phyloP scores from a whole-genome alignment of 495 filamentous ascomycete species.

The Friedmanniomyces simplex region DNA sequence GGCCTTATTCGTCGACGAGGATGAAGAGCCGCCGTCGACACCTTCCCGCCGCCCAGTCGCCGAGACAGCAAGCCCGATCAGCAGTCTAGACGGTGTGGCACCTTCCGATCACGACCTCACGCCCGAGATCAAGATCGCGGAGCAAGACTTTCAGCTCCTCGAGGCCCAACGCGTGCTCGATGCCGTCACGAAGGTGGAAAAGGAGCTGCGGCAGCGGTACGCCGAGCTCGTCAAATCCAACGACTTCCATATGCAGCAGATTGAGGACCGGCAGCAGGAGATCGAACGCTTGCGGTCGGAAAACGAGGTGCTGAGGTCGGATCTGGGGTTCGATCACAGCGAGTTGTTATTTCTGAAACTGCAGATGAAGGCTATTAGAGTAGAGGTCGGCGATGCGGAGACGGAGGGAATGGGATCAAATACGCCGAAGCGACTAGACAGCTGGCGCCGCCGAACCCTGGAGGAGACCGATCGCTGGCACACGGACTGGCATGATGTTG shows the following conservation, averaged over 20 bases:
- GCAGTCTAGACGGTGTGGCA: conserved; percentile 1
- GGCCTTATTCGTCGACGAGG: conserved; percentile 22
- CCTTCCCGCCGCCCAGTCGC: background rate
- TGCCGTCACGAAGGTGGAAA: background rate
- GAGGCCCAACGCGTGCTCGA: conserved; percentile 18
- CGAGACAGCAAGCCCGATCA: background rate
- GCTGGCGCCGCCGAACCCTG: background rate
- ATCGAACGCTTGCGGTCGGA: conserved; percentile 13
- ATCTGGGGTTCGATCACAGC: conserved; percentile 22
- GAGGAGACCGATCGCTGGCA: conserved; percentile 14
- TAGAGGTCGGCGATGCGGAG: conserved; percentile 7
- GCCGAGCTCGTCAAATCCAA: conserved; percentile 19
- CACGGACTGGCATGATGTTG: conserved; percentile 15
- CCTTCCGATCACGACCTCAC: conserved; percentile 2
- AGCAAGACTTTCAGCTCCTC: conserved; percentile 10
- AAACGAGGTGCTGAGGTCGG: conserved; percentile 15
- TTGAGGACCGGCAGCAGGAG: conserved; percentile 7
- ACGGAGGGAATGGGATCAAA: background rate
- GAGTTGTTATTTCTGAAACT: conserved; percentile 27
- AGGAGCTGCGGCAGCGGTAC: conserved; percentile 19
- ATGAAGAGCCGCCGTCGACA: background rate
- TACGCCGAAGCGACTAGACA: no score
- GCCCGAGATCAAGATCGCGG: conserved; percentile 7
- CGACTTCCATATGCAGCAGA: conserved; percentile 7
- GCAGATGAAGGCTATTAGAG: conserved; percentile 21